These are phyloP conservation scores for Solanum chacoense DNA, from an alignment of 305 asterid species.

Conservation along the genomic window DNA sequence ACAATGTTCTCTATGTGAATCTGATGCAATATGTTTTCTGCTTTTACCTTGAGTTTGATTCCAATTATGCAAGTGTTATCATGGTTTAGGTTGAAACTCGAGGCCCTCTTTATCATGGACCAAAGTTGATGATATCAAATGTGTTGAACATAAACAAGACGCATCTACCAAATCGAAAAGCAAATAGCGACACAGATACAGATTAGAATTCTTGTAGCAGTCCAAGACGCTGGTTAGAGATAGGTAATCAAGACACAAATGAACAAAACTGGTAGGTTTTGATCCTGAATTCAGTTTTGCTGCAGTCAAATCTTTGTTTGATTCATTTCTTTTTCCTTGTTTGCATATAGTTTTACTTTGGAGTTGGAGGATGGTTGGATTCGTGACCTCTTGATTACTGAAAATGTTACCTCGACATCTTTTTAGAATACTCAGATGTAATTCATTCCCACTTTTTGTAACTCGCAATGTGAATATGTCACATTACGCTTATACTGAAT, in stretches of 20 bases:
- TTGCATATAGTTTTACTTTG: background rate
- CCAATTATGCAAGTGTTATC: background rate
- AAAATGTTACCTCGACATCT: background rate
- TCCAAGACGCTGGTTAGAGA: background rate
- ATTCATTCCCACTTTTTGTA: background rate
- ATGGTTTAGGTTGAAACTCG: background rate
- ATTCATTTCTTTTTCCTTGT: background rate
- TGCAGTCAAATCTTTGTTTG: background rate
- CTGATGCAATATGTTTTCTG: background rate
- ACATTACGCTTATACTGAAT: background rate
- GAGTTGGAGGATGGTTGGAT: background rate
- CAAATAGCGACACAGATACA: background rate
- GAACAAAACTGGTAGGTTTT: background rate
- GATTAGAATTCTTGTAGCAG: background rate
- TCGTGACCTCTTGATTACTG: background rate
- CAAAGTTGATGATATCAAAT: background rate
- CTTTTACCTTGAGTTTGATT: background rate
- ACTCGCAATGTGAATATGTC: background rate
- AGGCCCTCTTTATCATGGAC: background rate
- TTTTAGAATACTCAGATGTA: background rate
- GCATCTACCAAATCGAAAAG: background rate
- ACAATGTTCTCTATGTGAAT: background rate
- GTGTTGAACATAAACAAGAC: background rate
- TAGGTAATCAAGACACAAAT: background rate
- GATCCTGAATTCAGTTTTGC: background rate